Percentiles rank a stretch among this genome's conserved stretches.
Evolutionary conservation across 495 filamentous ascomycete species (phyloP).

Genomic region (Penicillium bialowiezense): DNA sequence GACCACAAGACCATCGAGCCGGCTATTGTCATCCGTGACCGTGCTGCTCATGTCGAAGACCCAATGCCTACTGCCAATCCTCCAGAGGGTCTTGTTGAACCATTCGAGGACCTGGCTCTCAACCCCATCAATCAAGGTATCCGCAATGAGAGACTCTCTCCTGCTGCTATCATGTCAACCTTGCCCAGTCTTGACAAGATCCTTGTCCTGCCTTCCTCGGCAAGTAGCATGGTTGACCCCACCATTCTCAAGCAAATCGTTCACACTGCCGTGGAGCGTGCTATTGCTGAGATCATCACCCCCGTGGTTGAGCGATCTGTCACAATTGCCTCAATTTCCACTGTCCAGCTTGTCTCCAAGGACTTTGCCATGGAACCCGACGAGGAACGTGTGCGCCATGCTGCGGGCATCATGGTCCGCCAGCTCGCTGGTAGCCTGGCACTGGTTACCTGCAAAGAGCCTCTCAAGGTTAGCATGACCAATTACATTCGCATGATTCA

Average conservation of each 20-base stretch:
- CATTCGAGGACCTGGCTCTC: constrained; percentile 75
- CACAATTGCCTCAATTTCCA: constrained; percentile 94
- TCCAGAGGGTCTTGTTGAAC: constrained; percentile 69
- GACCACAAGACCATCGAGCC: constrained; percentile 86
- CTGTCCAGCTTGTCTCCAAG: constrained; percentile 87
- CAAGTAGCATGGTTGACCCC: constrained; percentile 68
- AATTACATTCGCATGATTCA: constrained; percentile 89
- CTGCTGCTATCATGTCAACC: constrained; percentile 66
- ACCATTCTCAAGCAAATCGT: constrained; percentile 77
- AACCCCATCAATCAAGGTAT: constrained; percentile 67
- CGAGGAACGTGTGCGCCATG: constrained; percentile 76
- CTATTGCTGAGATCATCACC: constrained; percentile 90
- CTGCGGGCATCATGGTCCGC: constrained; percentile 88
- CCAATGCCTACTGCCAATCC: constrained; percentile 50
- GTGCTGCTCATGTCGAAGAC: constrained; percentile 60
- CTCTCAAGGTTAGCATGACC: constrained; percentile 88
- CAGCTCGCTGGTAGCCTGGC: constrained; percentile 89
- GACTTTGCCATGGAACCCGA: constrained; percentile 93
- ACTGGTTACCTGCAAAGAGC: constrained; percentile 97
- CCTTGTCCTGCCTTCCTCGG: constrained; percentile 70
- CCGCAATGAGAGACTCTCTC: constrained; percentile 66
- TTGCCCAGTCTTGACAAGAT: constrained; percentile 76
- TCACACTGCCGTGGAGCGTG: constrained; percentile 75
- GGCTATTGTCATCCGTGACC: constrained; percentile 72
- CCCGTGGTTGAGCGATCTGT: constrained; percentile 97